Base-by-base conservation (phyloP, 2,329 filamentous ascomycete species). In the Penicillium sp. region DNA sequence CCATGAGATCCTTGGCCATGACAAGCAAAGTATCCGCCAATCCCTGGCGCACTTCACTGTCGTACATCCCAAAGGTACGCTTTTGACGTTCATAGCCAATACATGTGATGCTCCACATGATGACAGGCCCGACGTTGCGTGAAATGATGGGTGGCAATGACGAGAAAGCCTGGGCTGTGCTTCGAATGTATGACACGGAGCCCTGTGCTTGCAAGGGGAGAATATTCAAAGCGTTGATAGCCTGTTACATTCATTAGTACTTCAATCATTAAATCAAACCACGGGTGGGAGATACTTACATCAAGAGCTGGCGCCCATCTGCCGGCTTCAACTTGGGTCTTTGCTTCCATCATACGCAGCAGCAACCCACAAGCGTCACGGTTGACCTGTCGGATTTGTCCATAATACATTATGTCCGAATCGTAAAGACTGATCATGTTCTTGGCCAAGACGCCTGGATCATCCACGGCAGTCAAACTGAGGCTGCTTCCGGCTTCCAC, bases 81-180 rank as follows among this genome's bases (percentile, higher is more conserved):
- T 87, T 80, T 66, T 89, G 87, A 61, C 90, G 85, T 75, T 96
- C 89, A 56, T 87, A 84, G 49, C 89, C 88, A 75, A 93, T 96
- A 77, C 90, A 92, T 42, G 89, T 84, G 65, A 99, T 91, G 49
- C 91, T 91, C 94, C 94, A 97, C 79, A 96, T 89, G 62, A 99
- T 83, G 61, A 97, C 82, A 74, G 93, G 91, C 19, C 93, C 93
- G 67, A 97, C 87, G 69, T 94, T 96, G 72, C 91, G 88, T 3
- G 93, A 89, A 41, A 99, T 89, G 8, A 92, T 86, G 65, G 91
- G 86, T 4, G 91, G 85, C 41, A 96, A 83, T 1, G 83, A 82
- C 17, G 90, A 85, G 77, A 99, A 97, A 61, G 87, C 88, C 67
- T 90, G 86, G 1, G 93, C 92, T 60, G 87, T 87, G 63, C 83